Percentiles rank a stretch among this genome's conserved stretches.
phyloP scores from a whole-genome alignment of 2,329 filamentous ascomycete genomes.

The Drechslera avenae region DNA sequence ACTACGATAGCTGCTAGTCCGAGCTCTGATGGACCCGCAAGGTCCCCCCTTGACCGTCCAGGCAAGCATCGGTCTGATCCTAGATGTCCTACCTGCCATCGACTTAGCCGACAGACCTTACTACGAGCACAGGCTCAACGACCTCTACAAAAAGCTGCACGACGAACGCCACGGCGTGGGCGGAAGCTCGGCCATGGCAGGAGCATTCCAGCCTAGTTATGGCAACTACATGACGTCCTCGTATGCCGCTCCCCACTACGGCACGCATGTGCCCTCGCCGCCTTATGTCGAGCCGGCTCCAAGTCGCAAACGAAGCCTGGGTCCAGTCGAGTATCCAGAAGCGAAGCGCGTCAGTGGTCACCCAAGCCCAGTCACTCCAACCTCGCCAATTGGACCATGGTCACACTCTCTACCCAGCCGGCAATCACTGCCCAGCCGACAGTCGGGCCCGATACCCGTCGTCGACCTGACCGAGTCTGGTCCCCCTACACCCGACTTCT shows the following conservation, averaged over 20 bases:
- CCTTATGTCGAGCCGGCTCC: slow-evolving; percentile 5
- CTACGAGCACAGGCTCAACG: slow-evolving; percentile 6
- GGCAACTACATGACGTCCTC: background rate
- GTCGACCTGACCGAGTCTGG: slow-evolving; percentile 35
- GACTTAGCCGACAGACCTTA: slow-evolving; percentile 2
- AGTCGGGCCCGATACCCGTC: background rate
- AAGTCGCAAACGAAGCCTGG: slow-evolving; percentile 35
- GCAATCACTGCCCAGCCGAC: background rate
- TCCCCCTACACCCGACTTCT: slow-evolving; percentile 15
- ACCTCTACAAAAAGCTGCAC: background rate
- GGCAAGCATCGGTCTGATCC: slow-evolving; percentile 8
- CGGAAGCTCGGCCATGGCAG: background rate
- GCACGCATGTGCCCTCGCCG: slow-evolving; percentile 4
- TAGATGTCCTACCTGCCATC: slow-evolving; percentile 2
- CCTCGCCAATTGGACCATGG: slow-evolving; percentile 21
- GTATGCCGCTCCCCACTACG: background rate
- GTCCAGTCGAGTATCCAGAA: slow-evolving; percentile 23
- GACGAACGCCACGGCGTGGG: background rate
- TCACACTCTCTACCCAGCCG: slow-evolving; percentile 8
- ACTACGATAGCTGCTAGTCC: background rate
- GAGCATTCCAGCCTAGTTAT: background rate
- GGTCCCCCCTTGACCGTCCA: background rate
- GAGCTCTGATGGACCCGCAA: background rate
- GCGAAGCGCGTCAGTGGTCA: slow-evolving; percentile 34
- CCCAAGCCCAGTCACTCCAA: slow-evolving; percentile 29